Evolutionary conservation across 768 basidiomycete genomes (phyloP), one percentile per base, ranked within the genome.

Genomic region (Daedaleopsis nitida): DNA sequence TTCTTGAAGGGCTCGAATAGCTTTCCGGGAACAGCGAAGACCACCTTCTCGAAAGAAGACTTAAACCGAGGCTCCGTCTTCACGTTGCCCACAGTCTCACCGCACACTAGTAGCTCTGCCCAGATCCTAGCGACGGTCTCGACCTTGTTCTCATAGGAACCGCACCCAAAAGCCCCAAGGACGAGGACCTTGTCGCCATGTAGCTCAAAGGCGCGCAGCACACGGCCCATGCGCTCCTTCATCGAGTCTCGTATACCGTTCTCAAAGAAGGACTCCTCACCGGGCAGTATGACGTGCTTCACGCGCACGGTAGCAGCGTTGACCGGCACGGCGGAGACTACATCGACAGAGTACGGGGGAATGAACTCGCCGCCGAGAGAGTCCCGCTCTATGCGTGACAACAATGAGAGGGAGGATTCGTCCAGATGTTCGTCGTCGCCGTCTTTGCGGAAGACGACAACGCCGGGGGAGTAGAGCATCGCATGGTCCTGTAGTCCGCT

Each of bases 151-250:
- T 75, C 69, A 65, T 72, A 76, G 3, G 70, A 76, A 21, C 78
- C 78, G 52, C 78, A 80, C 17, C 80, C 81, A 57, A 81, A 82
- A 16, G 75, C 77, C 54, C 81, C 81, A 2, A 82, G 72, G 11
- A 82, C 71, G 34, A 82, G 65, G 0, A 69, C 69, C 16, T 69
- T 72, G 63, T 80, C 69, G 27, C 79, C 78, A 16, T 71, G 69
- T 23, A 72, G 70, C 66, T 81, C 75, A 60, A 82, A 81, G 38
- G 78, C 70, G n/a, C 75, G 73, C 58, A 82, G 66, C 12, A 69
- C 72, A 32, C 80, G 78, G 1, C 76, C 81, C 81, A 82, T 82
- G 43, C 81, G 78, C 55, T 81, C 80, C 51, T 74, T 73, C 79
- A 81, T 81, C 34, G 73, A 75, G 49, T 56, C 61, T 27, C 78